Evolutionary conservation across 2,329 filamentous ascomycete genomes (phyloP).

Genomic region (Botrytis elliptica): DNA sequence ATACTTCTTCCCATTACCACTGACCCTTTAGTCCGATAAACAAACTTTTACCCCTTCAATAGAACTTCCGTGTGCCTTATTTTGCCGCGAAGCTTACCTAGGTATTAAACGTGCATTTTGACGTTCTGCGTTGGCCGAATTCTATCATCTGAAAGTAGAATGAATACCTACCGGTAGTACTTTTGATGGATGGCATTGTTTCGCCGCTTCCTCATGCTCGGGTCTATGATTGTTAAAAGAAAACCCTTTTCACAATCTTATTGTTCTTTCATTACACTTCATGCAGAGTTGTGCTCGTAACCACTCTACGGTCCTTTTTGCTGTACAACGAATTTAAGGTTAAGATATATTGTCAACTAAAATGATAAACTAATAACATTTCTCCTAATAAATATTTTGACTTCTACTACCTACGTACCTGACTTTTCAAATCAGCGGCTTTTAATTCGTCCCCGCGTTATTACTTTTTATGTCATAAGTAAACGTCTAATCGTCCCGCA

Average conservation of each 20-base stretch:
- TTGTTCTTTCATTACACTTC: background rate
- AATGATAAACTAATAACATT: background rate
- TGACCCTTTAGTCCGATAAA: background rate
- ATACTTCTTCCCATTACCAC: background rate
- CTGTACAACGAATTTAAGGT: background rate
- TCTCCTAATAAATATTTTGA: background rate
- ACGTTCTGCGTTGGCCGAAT: background rate
- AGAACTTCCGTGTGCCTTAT: background rate
- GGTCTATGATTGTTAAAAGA: background rate
- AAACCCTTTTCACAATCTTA: background rate
- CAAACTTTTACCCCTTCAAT: background rate
- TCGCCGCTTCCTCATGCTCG: background rate
- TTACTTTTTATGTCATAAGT: conserved; percentile 5
- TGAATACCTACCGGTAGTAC: too few relatives aligned
- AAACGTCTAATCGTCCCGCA: background rate
- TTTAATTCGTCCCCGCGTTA: conserved; percentile 7
- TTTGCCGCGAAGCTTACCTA: background rate
- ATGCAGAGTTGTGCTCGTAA: background rate
- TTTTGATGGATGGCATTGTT: background rate
- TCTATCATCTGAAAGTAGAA: background rate
- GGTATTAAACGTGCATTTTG: background rate
- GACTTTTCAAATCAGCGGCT: background rate
- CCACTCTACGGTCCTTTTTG: background rate
- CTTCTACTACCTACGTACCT: background rate
- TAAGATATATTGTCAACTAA: background rate